Evolutionary conservation across 2,329 filamentous ascomycete species (phyloP).

Genomic region (Aspergillus sp.): DNA sequence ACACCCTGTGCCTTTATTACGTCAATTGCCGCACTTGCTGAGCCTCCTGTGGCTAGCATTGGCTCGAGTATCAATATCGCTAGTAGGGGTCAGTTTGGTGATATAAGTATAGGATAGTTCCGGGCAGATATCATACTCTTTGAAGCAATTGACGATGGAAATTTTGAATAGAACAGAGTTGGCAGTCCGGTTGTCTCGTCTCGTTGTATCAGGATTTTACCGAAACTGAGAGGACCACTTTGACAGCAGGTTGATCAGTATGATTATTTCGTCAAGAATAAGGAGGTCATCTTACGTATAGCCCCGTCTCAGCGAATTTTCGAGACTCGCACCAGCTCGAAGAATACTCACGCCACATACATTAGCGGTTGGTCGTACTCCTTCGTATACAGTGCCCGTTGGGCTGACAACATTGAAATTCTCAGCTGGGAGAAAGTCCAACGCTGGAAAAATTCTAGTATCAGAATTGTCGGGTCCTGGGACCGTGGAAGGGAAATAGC

Average conservation of each 20-base stretch:
- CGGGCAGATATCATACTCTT: constrained; percentile 1
- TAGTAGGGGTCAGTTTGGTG: background rate
- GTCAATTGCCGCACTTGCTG: constrained; percentile 8
- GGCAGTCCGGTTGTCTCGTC: constrained; percentile 24
- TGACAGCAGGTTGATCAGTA: background rate
- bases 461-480: background rate
- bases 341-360: constrained; percentile 22
- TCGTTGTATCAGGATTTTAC: constrained; percentile 27
- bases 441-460: background rate
- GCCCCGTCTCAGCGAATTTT: constrained; percentile 18
- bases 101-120: background rate
- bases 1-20: constrained; percentile 5
- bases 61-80: constrained; percentile 10
- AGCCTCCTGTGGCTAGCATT: constrained; percentile 12
- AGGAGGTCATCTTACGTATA: constrained; percentile 16
- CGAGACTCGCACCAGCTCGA: constrained; percentile 25
- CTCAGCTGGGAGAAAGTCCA: background rate
- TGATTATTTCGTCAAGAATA: background rate
- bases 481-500: background rate
- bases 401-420: background rate
- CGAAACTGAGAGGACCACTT: constrained; percentile 22
- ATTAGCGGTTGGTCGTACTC: background rate
- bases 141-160: constrained; percentile 16
- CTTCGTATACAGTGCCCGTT: background rate
- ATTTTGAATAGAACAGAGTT: constrained; percentile 22